Base-by-base conservation (phyloP, 441 rosid species). In the Syzygium malaccense region DNA sequence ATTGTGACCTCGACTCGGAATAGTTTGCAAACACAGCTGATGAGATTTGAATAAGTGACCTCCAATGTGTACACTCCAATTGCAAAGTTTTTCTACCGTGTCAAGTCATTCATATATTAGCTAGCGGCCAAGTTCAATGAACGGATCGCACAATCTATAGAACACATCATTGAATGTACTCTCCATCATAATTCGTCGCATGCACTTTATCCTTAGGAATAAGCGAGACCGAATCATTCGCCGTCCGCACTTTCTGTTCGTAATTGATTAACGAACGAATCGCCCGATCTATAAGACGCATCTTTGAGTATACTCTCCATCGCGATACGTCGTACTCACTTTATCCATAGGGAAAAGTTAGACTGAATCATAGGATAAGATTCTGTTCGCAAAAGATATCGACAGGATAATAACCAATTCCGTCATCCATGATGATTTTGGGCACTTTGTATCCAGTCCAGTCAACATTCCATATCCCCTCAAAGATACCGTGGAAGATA, bases 261-360 rank as follows among this genome's bases (percentile, higher is more conserved):
- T 45, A 45, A 45, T 45, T 45, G 48, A 45, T 45, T 8, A 55
- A 20, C 8, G 26, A 20, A 55, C 20, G 58, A 33, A 33, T 68
- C 26, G 5, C 14, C 6, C 6, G 2, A 68, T 33, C 13, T 32
- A 9, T 32, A 64, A 19, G 3, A 0, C 1, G 14, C 13, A 2
- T 33, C 25, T 18, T 68, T 10, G 4, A 33, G 37, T 33, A 6
- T 25, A 3, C 0, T 33, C 45, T 66, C 7, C 6, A 66, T 8
- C 1, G 0, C 0, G 78, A 32, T 9, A 32, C 0, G 2, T 18
- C 1, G 7, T 19, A 3, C 6, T 8, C 19, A 20, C 15, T 41
- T 41, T 20, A 37, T 13, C 3, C 3, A 0, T 1, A 14, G 83
- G 17, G 20, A 14, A 20, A 37, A 37, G 5, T 3, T 0, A 18